Base-by-base conservation (phyloP, 805 yeast genomes). In the Schwanniomyces vanrijiae region DNA sequence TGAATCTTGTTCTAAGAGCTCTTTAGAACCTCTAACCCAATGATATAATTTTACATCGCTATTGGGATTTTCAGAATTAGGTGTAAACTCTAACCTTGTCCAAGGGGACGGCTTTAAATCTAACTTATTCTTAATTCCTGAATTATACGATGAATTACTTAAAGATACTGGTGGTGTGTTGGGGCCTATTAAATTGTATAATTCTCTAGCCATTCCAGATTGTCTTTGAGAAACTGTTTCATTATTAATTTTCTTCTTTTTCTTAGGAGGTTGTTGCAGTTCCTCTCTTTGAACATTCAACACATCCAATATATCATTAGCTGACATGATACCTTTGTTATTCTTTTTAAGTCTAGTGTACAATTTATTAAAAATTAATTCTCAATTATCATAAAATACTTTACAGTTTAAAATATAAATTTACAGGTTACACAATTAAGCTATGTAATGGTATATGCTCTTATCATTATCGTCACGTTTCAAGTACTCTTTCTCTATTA, bases 151-250 rank as follows among this genome's bases (percentile, higher is more conserved):
- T 3, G 59, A 35, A 19, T 54, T 54, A 3, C 60, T 42, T n/a
- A 73, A 46, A 47, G 52, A 65, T n/a, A 72, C 80, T 0, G 98
- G 91, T 0, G 99, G 97, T 1, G 96, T 83, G 64, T 90, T 90
- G 34, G 94, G 91, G 4, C 99, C 99, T 35, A 94, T 72, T 44
- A 95, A 75, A 53, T 86, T 87, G 65, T 86, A 91, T 45, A 94
- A 72, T 63, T 94, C 99, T 55, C 98, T 78, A 52, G 88, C 91
- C 81, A 92, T 86, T 21, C 96, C 96, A 1, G 83, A 72, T 39
- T 75, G 71, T 41, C 69, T 58, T 3, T 56, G 58, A 7, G 50
- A 22, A 3, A 56, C 51, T 13, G 49, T 44, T 5, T 58, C 66
- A 43, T 40, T 42, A 1, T 57, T 49, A 14, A 58, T 55, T 40